Percentiles rank a stretch among this genome's conserved stretches.
phyloP scores from a whole-genome alignment of 1,139 yeast species.

The Candida sp. region DNA sequence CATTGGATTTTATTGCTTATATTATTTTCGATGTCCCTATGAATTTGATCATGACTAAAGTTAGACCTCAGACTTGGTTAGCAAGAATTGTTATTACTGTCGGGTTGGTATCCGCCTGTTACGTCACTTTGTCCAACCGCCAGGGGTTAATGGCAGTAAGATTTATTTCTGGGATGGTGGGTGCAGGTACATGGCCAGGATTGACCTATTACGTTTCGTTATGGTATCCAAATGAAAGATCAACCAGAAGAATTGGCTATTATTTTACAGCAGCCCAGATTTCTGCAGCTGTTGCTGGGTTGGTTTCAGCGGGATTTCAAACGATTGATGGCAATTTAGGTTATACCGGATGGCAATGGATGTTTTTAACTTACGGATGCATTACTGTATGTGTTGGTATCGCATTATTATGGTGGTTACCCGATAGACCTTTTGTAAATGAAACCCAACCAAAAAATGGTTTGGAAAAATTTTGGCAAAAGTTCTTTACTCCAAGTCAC shows the following conservation, averaged over 20 bases:
- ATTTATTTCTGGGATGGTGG: conserved; percentile 73
- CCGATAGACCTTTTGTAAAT: conserved; percentile 54
- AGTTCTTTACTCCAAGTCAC: conserved; percentile 35
- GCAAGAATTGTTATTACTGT: conserved; percentile 74
- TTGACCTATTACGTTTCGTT: conserved; percentile 78
- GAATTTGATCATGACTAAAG: conserved; percentile 80
- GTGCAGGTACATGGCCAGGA: conserved; percentile 96
- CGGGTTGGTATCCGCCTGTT: conserved; percentile 75
- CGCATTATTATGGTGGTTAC: conserved; percentile 76
- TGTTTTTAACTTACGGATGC: conserved; percentile 73
- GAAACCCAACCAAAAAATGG: conserved; percentile 11
- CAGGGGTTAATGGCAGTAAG: conserved; percentile 69
- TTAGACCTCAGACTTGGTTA: conserved; percentile 85
- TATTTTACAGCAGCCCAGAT: conserved; percentile 91
- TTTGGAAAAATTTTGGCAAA: conserved; percentile 16
- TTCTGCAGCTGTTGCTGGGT: conserved; percentile 82
- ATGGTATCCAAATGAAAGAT: conserved; percentile 83
- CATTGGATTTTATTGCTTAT: conserved; percentile 78
- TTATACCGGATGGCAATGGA: conserved; percentile 84
- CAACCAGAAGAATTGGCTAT: conserved; percentile 79
- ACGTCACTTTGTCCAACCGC: conserved; percentile 51
- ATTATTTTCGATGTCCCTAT: conserved; percentile 85
- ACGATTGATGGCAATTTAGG: conserved; percentile 74
- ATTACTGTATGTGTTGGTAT: conserved; percentile 69
- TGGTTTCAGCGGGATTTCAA: conserved; percentile 85